phyloP scores from a whole-genome alignment of 2,329 filamentous ascomycete species.

The Nothophoma quercina region DNA sequence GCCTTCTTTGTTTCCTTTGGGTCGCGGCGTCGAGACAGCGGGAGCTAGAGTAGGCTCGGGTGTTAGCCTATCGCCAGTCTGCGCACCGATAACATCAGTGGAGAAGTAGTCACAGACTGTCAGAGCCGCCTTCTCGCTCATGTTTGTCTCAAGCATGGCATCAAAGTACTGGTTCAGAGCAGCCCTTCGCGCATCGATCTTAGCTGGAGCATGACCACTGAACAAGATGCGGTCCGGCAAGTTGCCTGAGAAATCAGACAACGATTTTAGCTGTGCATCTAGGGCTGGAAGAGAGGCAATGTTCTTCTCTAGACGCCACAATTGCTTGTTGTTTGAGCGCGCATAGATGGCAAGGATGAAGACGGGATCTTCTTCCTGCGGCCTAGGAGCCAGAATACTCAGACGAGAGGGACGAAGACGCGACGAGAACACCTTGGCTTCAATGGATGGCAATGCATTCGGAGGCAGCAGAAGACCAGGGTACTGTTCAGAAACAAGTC shows the following conservation, averaged over 20 bases:
- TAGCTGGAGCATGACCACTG: conserved; percentile 89
- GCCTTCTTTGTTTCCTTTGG: conserved; percentile 78
- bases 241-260: conserved; percentile 73
- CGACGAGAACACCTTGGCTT: conserved; percentile 88
- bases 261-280: conserved; percentile 80
- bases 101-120: conserved; percentile 89
- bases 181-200: conserved; percentile 83
- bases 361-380: conserved; percentile 88
- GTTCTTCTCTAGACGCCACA: conserved; percentile 96
- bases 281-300: conserved; percentile 80
- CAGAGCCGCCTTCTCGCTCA: conserved; percentile 78
- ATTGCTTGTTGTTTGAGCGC: conserved; percentile 75
- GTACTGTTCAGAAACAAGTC: conserved; percentile 84
- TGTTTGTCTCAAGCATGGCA: conserved; percentile 79
- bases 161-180: conserved; percentile 88
- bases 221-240: conserved; percentile 88
- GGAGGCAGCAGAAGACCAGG: conserved; percentile 86
- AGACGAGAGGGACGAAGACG: conserved; percentile 91
- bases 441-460: conserved; percentile 85
- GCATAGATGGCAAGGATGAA: conserved; percentile 89
- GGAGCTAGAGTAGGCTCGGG: conserved; percentile 60
- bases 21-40: conserved; percentile 54
- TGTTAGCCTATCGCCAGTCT: conserved; percentile 62
- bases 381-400: conserved; percentile 80
- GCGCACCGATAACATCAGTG: conserved; percentile 67